Conservation (phyloP, 192 early-diverging fungal genomes). For the Thamnidium elegans region DNA sequence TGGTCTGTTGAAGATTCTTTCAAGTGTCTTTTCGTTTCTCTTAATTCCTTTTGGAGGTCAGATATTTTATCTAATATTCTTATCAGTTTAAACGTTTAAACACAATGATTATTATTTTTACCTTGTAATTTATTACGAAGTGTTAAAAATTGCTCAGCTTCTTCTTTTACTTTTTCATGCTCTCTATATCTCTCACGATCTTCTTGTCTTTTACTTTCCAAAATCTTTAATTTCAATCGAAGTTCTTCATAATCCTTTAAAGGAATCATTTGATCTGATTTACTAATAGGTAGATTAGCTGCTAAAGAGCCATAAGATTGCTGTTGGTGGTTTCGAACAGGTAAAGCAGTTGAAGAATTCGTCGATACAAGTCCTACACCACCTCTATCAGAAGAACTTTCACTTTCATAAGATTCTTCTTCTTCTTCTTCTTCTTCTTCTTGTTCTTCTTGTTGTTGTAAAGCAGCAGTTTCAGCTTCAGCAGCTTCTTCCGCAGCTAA, state of each 20-base stretch:
- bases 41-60: constrained; percentile 71
- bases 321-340: background rate
- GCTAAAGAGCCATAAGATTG: constrained; percentile 21
- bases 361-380: constrained; percentile 2
- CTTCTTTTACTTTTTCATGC: constrained; percentile 65
- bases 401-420: constrained; percentile 1
- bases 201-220: constrained; percentile 80
- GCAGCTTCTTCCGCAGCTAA: background rate
- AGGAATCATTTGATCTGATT: constrained; percentile 45
- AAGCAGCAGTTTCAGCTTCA: background rate
- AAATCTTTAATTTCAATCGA: constrained; percentile 66
- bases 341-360: constrained; percentile 8
- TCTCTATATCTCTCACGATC: constrained; percentile 74
- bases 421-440: constrained; percentile 29
- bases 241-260: constrained; percentile 79
- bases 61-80: constrained; percentile 51
- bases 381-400: background rate
- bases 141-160: constrained; percentile 68
- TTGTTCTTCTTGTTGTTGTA: constrained; percentile 1
- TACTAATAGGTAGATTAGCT: constrained; percentile 21
- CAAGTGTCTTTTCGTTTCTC: constrained; percentile 56
- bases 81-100: background rate
- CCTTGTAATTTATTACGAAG: constrained; percentile 65
- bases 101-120: constrained; percentile 8
- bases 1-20: constrained; percentile 58